Evolutionary conservation across 768 basidiomycete genomes (phyloP).

Genomic region (Agrocybe chaxingu): DNA sequence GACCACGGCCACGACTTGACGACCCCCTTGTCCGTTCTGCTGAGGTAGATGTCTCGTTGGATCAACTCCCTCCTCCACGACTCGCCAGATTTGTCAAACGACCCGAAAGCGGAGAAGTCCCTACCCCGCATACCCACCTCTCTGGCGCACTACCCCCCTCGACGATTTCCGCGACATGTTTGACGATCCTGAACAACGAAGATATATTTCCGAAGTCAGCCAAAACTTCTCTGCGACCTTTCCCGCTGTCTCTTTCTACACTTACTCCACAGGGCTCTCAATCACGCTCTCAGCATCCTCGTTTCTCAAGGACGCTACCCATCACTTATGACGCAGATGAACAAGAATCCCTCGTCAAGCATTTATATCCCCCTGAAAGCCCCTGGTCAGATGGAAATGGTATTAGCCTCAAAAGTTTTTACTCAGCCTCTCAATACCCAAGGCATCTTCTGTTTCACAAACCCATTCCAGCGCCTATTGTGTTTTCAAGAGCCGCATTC

Average conservation of each 20-base stretch:
- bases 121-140: neutral
- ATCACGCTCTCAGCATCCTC: neutral
- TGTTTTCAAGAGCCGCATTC: constrained; percentile 58
- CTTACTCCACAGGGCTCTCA: neutral
- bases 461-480: constrained; percentile 50
- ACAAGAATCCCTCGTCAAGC: constrained; percentile 10
- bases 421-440: neutral
- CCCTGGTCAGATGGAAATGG: neutral
- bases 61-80: constrained; percentile 12
- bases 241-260: neutral
- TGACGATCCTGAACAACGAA: neutral
- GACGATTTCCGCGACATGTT: neutral
- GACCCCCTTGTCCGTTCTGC: too few species aligned
- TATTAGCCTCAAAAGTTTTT: neutral
- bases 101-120: neutral
- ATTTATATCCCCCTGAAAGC: constrained; percentile 19
- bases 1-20: too few species aligned
- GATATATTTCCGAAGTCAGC: neutral
- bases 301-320: neutral
- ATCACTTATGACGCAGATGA: constrained; percentile 4
- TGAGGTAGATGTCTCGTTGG: neutral
- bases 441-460: constrained; percentile 26
- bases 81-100: constrained; percentile 20
- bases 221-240: neutral
- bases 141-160: neutral